phyloP scores from a whole-genome alignment of 2,329 filamentous ascomycete species.

The Pseudogymnoascus sp. region DNA sequence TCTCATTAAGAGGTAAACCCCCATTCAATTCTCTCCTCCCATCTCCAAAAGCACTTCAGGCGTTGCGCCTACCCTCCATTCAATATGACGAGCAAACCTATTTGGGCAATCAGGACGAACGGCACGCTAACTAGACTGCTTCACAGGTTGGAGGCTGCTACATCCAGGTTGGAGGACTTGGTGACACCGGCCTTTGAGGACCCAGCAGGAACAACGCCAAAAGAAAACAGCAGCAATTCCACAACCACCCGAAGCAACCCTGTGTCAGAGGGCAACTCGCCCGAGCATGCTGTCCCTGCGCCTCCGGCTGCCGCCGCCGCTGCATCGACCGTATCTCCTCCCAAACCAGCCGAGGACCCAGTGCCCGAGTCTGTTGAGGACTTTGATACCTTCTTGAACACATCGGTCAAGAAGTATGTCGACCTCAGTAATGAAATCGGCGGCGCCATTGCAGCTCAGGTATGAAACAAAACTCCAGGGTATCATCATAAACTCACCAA shows the following conservation, averaged over 20 bases:
- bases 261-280: background rate
- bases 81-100: constrained; percentile 16
- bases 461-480: constrained; percentile 31
- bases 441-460: constrained; percentile 70
- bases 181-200: constrained; percentile 64
- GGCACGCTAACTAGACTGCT: constrained; percentile 22
- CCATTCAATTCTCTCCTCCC: constrained; percentile 18
- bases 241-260: constrained; percentile 31
- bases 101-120: background rate
- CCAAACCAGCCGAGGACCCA: constrained; percentile 40
- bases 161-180: constrained; percentile 91
- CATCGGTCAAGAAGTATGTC: constrained; percentile 68
- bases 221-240: constrained; percentile 36
- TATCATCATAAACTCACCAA: constrained; percentile 16
- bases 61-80: background rate
- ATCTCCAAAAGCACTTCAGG: constrained; percentile 11
- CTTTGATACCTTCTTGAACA: constrained; percentile 71
- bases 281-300: constrained; percentile 27
- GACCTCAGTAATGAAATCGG: constrained; percentile 70
- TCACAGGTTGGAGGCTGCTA: constrained; percentile 87
- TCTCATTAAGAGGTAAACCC: constrained; percentile 85
- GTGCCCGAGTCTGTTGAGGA: constrained; percentile 75
- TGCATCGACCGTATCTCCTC: constrained; percentile 32
- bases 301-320: constrained; percentile 36
- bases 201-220: constrained; percentile 43